These are phyloP conservation scores for Cyclanthera cordifolia DNA, from an alignment of 306 rosid genomes.

Conservation along the genomic window DNA sequence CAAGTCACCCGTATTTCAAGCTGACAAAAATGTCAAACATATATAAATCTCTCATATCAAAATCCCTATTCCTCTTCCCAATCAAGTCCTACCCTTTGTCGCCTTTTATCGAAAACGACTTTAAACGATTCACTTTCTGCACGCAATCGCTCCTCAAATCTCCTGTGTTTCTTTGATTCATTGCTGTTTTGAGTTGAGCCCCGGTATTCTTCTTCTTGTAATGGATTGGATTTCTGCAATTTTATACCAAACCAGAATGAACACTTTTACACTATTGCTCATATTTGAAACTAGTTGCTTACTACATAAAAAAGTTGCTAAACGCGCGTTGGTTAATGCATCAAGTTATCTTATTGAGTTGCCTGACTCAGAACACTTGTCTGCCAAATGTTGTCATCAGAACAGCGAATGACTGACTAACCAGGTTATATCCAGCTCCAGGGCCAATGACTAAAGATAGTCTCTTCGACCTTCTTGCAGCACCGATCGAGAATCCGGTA, in stretches of 20 bases:
- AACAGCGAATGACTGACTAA: constrained; percentile 17
- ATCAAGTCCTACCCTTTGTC: constrained; percentile 61
- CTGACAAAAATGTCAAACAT: too few species aligned
- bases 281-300: background rate
- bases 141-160: constrained; percentile 59
- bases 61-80: constrained; percentile 48
- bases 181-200: constrained; percentile 13
- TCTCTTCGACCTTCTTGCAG: constrained; percentile 52
- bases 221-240: constrained; percentile 71
- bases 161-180: constrained; percentile 29
- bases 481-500: constrained; percentile 67
- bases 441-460: constrained; percentile 80
- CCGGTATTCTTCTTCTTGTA: constrained; percentile 33
- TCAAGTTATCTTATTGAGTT: background rate
- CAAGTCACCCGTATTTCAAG: too few species aligned
- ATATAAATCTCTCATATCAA: background rate
- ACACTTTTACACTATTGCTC: background rate
- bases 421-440: constrained; percentile 94
- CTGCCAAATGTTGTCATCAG: background rate
- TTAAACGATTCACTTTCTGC: constrained; percentile 84
- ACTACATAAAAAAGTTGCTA: background rate
- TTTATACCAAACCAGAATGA: constrained; percentile 13
- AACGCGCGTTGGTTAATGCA: background rate
- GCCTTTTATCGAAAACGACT: constrained; percentile 70
- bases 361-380: background rate